These are phyloP conservation scores for Forsythia viridissima DNA, from an alignment of 257 asterid genomes.

Conservation along the genomic window DNA sequence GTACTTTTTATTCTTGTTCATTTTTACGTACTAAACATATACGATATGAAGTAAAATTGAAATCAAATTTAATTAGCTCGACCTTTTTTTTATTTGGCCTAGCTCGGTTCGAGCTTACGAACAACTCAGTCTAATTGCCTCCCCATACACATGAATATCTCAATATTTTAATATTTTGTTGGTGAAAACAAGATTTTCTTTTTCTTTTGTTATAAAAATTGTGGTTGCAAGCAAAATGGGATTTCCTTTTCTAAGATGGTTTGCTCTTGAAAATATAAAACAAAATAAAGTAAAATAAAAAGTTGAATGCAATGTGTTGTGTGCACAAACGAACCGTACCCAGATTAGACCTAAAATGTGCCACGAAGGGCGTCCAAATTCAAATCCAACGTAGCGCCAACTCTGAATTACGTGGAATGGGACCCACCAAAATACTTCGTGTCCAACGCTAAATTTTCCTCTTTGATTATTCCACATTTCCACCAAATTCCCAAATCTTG, in stretches of 20 bases:
- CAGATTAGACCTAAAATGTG: neutral
- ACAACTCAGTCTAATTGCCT: too few relatives aligned
- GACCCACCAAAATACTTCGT: constrained; percentile 19
- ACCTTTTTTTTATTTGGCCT: too few relatives aligned
- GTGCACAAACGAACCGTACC: neutral
- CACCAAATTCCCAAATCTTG: constrained; percentile 26
- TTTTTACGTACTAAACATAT: too few relatives aligned
- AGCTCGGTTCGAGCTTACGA: too few relatives aligned
- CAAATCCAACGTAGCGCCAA: constrained; percentile 31
- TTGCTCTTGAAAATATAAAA: too few relatives aligned
- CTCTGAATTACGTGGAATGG: constrained; percentile 39
- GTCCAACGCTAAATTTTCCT: constrained; percentile 1
- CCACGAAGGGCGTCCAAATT: neutral
- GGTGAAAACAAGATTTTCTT: too few relatives aligned
- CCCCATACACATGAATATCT: too few relatives aligned
- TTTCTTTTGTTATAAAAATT: too few relatives aligned
- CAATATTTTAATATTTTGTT: too few relatives aligned
- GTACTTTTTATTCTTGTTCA: neutral
- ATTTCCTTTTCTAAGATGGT: too few relatives aligned
- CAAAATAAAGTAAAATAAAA: too few relatives aligned
- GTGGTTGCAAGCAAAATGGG: neutral
- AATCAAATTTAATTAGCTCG: too few relatives aligned
- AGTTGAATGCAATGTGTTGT: neutral
- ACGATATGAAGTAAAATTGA: neutral
- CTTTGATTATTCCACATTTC: constrained; percentile 16